Evolutionary conservation across 768 basidiomycete genomes (phyloP).

Genomic region (Chiua virens): DNA sequence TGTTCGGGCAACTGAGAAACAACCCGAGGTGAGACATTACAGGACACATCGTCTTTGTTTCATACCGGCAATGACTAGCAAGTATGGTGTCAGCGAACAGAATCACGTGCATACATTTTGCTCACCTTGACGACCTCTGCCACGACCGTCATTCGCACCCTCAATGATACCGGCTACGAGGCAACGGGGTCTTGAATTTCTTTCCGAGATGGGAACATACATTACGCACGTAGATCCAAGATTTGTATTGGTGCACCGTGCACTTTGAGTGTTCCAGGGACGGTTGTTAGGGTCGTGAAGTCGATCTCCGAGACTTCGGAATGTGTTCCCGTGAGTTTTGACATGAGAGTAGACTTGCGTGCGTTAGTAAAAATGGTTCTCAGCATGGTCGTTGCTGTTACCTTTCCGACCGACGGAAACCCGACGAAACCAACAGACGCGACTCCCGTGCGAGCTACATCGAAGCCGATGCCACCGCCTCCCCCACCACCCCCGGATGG

Average conservation of each 20-base stretch:
- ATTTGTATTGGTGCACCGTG: constrained; percentile 98
- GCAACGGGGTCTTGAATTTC: constrained; percentile 12
- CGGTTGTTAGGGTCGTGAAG: constrained; percentile 94
- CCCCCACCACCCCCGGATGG: constrained; percentile 80
- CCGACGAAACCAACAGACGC: constrained; percentile 94
- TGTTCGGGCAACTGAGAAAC: constrained; percentile 80
- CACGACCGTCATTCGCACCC: constrained; percentile 94
- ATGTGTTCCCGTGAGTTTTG: constrained; percentile 93
- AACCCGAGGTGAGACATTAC: constrained; percentile 1
- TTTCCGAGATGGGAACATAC: neutral
- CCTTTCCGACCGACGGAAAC: constrained; percentile 95
- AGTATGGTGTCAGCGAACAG: constrained; percentile 9
- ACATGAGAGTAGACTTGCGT: constrained; percentile 85
- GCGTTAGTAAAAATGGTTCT: constrained; percentile 3
- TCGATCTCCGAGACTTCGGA: constrained; percentile 96
- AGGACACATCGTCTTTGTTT: constrained; percentile 6
- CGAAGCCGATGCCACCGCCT: constrained; percentile 89
- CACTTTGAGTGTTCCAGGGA: constrained; percentile 91
- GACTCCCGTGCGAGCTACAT: constrained; percentile 97
- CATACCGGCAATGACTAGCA: constrained; percentile 74
- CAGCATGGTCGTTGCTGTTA: constrained; percentile 24
- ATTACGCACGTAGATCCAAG: constrained; percentile 77
- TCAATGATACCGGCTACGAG: constrained; percentile 91
- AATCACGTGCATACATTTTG: constrained; percentile 22
- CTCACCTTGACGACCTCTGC: constrained; percentile 90